Evolutionary conservation across 495 filamentous ascomycete genomes (phyloP), one percentile per base, ranked within the genome.

Genomic region (Podospora fimiseda): DNA sequence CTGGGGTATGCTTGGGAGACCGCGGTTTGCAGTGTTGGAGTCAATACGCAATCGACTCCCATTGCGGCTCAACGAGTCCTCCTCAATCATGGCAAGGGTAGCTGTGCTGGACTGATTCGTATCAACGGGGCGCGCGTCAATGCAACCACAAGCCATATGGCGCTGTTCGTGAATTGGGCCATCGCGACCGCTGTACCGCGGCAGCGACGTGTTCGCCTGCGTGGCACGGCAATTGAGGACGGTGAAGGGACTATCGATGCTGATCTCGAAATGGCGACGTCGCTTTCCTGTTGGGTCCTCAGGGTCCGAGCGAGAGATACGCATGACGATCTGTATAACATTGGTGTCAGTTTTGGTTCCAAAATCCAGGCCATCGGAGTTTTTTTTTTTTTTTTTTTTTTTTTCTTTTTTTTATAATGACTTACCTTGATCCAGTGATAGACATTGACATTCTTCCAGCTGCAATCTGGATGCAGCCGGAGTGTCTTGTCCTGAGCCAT

Each of bases 391-490:
- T 27, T 50, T 55, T 23, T 14, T 37, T 39, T 5, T 19, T 30
- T 0, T n/a, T 6, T 14, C 2, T n/a, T 16, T 9, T 49, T 18
- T 23, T 8, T 44, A 5, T 18, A 43, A 27, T 44, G 2, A 58
- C 77, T 45, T 80, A 94, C 93, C 83, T 98, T 98, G 62, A 98
- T 96, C 93, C 94, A 97, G 65, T 98, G 93, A 60, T 91, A 90
- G 43, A 98, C 91, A 61, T 95, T 89, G 39, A 95, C 95, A 51
- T 95, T 93, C 67, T 88, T 86, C 76, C 91, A 97, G 14, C 93
- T 96, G 44, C 90, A 96, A 60, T 97, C 91, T 54, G 93, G 95
- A 66, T 95, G 88, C 44, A 98, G 69, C 50, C 83, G 80, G 37
- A 88, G 74, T 23, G 63, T 62, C 63, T 85, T 85, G 56, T 94